Percentiles rank a stretch among this genome's conserved stretches.
Evolutionary conservation across 1,284 basidiomycete species (phyloP).

Genomic region (Microbotryum lychnidis-dioicae): DNA sequence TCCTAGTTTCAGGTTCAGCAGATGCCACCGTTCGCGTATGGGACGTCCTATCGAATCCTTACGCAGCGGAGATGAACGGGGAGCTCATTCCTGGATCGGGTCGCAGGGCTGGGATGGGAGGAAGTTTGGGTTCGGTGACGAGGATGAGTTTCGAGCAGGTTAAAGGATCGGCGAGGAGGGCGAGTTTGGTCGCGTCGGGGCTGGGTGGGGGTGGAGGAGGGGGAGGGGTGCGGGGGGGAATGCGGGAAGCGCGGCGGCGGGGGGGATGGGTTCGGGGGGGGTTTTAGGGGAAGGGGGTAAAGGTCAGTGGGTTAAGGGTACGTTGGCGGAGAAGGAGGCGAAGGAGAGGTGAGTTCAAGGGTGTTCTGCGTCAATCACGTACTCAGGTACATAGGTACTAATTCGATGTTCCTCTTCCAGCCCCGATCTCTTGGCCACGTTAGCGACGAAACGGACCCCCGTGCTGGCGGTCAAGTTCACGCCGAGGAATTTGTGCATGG

Average conservation of each 20-base stretch:
- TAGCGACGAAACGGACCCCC: constrained; percentile 91
- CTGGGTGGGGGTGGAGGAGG: background rate
- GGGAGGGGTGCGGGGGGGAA: background rate
- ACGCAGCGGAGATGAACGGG: constrained; percentile 18
- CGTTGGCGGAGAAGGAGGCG: background rate
- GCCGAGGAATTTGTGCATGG: constrained; percentile 83
- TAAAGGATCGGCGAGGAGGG: background rate
- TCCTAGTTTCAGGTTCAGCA: constrained; percentile 79
- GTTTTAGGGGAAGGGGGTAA: background rate
- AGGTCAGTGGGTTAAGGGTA: too few relatives aligned
- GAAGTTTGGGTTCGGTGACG: constrained; percentile 27
- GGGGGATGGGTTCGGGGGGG: background rate
- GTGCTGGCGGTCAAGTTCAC: constrained; percentile 89
- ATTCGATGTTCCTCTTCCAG: constrained; percentile 44
- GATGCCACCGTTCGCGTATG: constrained; percentile 95
- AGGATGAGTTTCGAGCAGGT: constrained; percentile 1
- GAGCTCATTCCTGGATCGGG: background rate
- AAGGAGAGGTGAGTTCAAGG: constrained; percentile 1
- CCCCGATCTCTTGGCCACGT: constrained; percentile 79
- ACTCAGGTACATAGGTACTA: background rate
- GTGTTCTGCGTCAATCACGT: background rate
- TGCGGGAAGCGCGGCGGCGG: background rate
- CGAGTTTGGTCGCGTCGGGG: background rate
- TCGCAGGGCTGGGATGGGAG: constrained; percentile 33
- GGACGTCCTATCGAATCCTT: constrained; percentile 67